These are phyloP conservation scores for Tolypocladium inflatum DNA, from an alignment of 2,329 filamentous ascomycete genomes.

Conservation along the genomic window DNA sequence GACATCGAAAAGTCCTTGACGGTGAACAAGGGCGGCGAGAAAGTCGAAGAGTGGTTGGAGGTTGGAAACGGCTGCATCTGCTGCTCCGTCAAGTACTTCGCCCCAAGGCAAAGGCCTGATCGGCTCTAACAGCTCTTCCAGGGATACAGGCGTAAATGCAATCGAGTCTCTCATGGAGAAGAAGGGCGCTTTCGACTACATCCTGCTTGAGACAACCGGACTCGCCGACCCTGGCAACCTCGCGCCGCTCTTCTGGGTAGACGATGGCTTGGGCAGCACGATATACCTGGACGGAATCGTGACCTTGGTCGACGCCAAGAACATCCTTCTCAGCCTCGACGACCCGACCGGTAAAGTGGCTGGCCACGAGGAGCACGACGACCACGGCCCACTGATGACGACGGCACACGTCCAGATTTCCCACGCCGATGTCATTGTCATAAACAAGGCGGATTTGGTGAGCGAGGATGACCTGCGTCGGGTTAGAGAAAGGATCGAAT, in stretches of 20 bases:
- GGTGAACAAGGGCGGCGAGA: conserved; percentile 71
- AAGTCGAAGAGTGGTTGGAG: conserved; percentile 90
- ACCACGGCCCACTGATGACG: conserved; percentile 63
- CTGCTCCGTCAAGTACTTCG: conserved; percentile 78
- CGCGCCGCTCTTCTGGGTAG: conserved; percentile 94
- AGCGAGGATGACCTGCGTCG: conserved; percentile 55
- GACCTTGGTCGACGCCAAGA: conserved; percentile 90
- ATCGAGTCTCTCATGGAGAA: conserved; percentile 95
- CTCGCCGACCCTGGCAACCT: conserved; percentile 93
- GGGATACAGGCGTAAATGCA: conserved; percentile 85
- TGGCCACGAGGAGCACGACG: conserved; percentile 40
- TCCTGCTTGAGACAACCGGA: conserved; percentile 91
- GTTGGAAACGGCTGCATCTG: conserved; percentile 96
- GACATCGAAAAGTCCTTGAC: conserved; percentile 96
- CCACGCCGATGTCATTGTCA: conserved; percentile 86
- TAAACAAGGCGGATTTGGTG: conserved; percentile 91
- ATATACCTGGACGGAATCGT: conserved; percentile 97
- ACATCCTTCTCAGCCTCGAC: conserved; percentile 74
- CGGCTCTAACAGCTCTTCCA: conserved; percentile 20
- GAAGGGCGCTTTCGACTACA: conserved; percentile 92
- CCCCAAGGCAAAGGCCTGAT: too few relatives aligned
- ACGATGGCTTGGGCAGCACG: conserved; percentile 86
- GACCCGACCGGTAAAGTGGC: conserved; percentile 51
- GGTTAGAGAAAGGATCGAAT: conserved; percentile 62
- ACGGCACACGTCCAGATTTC: conserved; percentile 95